phyloP scores from a whole-genome alignment of 257 asterid species.

The Perilla frutescens region DNA sequence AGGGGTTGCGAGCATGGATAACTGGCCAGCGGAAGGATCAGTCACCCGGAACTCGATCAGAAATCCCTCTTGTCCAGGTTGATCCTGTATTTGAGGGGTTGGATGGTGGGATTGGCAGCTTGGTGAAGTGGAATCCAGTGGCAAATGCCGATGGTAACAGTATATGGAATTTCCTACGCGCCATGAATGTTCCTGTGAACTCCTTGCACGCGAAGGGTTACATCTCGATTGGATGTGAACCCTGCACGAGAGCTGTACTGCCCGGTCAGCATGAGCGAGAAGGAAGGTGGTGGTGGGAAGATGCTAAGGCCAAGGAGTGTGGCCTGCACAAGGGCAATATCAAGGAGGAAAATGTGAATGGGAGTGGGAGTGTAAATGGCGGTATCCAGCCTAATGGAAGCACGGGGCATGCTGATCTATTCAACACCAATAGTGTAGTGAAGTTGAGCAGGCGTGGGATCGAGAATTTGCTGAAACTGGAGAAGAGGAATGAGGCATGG shows the following conservation, averaged over 20 bases:
- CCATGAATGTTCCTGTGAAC: constrained; percentile 84
- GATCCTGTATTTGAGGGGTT: constrained; percentile 87
- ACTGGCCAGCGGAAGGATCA: constrained; percentile 94
- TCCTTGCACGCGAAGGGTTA: constrained; percentile 74
- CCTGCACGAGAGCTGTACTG: constrained; percentile 82
- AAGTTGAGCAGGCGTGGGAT: constrained; percentile 74
- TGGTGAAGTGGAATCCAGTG: constrained; percentile 91
- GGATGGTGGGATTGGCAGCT: constrained; percentile 80
- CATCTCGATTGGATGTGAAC: constrained; percentile 86
- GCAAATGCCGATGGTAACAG: constrained; percentile 72
- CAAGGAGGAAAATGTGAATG: constrained; percentile 59
- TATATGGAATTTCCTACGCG: constrained; percentile 72
- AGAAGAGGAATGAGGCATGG: constrained; percentile 76
- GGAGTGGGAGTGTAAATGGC: constrained; percentile 46
- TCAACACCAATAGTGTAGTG: constrained; percentile 49
- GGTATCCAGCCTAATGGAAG: constrained; percentile 48
- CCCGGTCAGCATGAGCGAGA: constrained; percentile 95
- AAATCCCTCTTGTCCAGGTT: constrained; percentile 75
- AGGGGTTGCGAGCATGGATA: constrained; percentile 87
- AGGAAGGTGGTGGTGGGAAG: constrained; percentile 99
- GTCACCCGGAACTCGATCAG: constrained; percentile 93
- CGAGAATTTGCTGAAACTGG: constrained; percentile 72
- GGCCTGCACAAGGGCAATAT: constrained; percentile 89
- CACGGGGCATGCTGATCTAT: constrained; percentile 50
- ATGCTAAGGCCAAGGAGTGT: constrained; percentile 91